These are phyloP conservation scores for Alternaria arborescens DNA, from an alignment of 2,329 filamentous ascomycete species.

Conservation along the genomic window DNA sequence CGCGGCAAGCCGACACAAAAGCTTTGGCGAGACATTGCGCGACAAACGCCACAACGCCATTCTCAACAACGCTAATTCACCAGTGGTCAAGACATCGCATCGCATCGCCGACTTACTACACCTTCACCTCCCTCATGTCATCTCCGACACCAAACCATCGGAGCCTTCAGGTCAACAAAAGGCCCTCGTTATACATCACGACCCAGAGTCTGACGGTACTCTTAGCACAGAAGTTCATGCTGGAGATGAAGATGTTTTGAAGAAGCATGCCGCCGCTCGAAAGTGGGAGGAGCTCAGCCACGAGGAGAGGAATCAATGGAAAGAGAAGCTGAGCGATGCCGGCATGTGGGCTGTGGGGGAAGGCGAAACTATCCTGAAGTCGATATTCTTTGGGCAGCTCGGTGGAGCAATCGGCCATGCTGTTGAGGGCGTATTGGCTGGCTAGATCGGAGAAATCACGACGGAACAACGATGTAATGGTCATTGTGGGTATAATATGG, in stretches of 20 bases:
- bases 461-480: neutral
- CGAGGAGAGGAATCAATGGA: slow-evolving; percentile 73
- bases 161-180: slow-evolving; percentile 34
- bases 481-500: neutral
- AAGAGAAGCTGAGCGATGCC: slow-evolving; percentile 70
- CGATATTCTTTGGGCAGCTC: slow-evolving; percentile 78
- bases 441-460: neutral
- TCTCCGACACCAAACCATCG: slow-evolving; percentile 13
- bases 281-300: slow-evolving; percentile 75
- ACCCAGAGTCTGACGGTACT: slow-evolving; percentile 47
- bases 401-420: slow-evolving; percentile 63
- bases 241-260: slow-evolving; percentile 42
- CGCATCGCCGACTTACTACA: slow-evolving; percentile 47
- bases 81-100: slow-evolving; percentile 36
- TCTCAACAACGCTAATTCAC: slow-evolving; percentile 38
- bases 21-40: slow-evolving; percentile 40
- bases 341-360: slow-evolving; percentile 83
- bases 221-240: slow-evolving; percentile 54
- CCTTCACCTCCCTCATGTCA: slow-evolving; percentile 30
- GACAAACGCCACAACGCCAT: slow-evolving; percentile 36
- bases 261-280: slow-evolving; percentile 60
- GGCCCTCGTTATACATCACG: slow-evolving; percentile 54
- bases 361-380: slow-evolving; percentile 78
- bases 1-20: slow-evolving; percentile 36
- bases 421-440: slow-evolving; percentile 44